These are phyloP conservation scores for Furcasterigmium sp. DNA, from an alignment of 2,329 filamentous ascomycete species.

Conservation along the genomic window DNA sequence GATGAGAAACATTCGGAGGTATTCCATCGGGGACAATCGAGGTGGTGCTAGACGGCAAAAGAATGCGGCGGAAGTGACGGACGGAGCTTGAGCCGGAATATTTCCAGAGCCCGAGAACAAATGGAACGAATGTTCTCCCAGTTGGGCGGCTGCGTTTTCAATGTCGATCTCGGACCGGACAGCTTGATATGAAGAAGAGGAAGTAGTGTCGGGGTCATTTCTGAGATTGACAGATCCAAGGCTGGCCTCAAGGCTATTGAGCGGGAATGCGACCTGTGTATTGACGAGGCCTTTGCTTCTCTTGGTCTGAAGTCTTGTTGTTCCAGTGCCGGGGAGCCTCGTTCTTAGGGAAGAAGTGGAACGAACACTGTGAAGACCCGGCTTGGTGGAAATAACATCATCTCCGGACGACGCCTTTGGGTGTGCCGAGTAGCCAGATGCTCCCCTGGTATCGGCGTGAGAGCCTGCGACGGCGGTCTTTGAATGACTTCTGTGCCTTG, in stretches of 20 bases:
- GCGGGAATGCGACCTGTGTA: conserved; percentile 8
- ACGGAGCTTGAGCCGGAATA: not conserved
- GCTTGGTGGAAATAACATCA: conserved; percentile 1
- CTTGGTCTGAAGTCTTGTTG: conserved; percentile 10
- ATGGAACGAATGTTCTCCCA: too few species aligned
- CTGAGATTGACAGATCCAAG: too few species aligned
- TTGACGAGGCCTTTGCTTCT: conserved; percentile 8
- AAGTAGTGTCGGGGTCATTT: too few species aligned
- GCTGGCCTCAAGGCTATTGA: too few species aligned
- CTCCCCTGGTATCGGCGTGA: not conserved
- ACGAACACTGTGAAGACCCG: not conserved
- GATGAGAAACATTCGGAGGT: conserved; percentile 27
- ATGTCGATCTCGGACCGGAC: too few species aligned
- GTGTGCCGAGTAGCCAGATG: not conserved
- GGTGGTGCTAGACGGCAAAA: conserved; percentile 19
- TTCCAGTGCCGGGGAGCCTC: conserved; percentile 2
- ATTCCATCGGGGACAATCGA: conserved; percentile 34
- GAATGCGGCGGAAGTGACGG: not conserved
- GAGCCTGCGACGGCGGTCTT: not conserved
- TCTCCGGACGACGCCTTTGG: not conserved
- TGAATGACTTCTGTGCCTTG: conserved; percentile 4
- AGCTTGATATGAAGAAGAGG: too few species aligned
- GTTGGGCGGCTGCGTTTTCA: too few species aligned
- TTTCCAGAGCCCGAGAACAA: not conserved
- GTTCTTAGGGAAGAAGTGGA: conserved; percentile 6